phyloP scores from a whole-genome alignment of 208 protist genomes.

The Crithidia sp. region DNA sequence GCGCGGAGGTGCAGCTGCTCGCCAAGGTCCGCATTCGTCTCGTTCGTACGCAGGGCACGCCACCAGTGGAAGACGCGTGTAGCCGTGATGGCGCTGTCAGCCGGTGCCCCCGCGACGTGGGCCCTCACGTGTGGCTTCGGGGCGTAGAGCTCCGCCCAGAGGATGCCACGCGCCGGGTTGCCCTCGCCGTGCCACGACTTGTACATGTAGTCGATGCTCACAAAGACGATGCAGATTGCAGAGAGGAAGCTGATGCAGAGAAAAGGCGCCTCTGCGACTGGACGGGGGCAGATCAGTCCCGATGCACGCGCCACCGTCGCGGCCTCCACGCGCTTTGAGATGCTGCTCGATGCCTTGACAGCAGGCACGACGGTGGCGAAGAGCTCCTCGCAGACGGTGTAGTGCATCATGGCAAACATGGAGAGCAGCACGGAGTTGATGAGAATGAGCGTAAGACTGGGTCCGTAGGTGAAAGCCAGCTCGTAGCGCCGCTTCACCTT shows the following conservation, averaged over 20 bases:
- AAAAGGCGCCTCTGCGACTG: slow-evolving; percentile 33
- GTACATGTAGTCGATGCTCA: slow-evolving; percentile 72
- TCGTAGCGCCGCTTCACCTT: slow-evolving; percentile 66
- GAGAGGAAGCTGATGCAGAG: slow-evolving; percentile 42
- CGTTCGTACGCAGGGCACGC: neutral
- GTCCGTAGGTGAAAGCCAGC: slow-evolving; percentile 74
- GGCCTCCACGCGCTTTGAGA: slow-evolving; percentile 7
- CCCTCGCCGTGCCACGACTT: slow-evolving; percentile 51
- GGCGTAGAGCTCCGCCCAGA: slow-evolving; percentile 72
- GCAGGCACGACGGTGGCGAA: slow-evolving; percentile 22
- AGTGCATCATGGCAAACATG: slow-evolving; percentile 71
- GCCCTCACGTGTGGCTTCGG: slow-evolving; percentile 18
- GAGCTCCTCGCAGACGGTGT: slow-evolving; percentile 50
- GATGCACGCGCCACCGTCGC: slow-evolving; percentile 4
- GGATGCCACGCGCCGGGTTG: slow-evolving; percentile 72
- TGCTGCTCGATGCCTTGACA: slow-evolving; percentile 4
- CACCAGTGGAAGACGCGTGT: slow-evolving; percentile 14
- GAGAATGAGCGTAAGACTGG: slow-evolving; percentile 47
- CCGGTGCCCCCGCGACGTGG: neutral
- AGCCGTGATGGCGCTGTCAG: neutral
- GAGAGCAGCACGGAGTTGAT: slow-evolving; percentile 80
- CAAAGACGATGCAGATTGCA: slow-evolving; percentile 52
- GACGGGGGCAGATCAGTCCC: slow-evolving; percentile 18
- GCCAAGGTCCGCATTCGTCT: neutral
- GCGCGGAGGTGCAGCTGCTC: slow-evolving; percentile 18